Evolutionary conservation across 768 basidiomycete species (phyloP), one percentile per base, ranked within the genome.

Genomic region (Roridomyces roridus): DNA sequence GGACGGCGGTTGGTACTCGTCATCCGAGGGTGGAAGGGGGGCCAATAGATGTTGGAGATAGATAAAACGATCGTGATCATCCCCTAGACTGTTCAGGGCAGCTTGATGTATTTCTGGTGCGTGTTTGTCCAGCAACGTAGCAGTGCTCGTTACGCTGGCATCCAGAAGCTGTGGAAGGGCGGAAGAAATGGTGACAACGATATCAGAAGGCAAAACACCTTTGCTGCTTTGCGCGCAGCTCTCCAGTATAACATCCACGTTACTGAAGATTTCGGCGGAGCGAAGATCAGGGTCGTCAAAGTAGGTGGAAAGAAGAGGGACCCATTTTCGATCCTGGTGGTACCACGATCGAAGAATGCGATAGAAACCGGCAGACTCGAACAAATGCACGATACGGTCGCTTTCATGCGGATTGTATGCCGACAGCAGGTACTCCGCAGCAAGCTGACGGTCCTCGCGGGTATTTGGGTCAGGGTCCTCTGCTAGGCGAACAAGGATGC

Each of bases 361-460:
- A 70, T 87, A 96, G 76, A 99, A 99, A 0, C 92, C 88, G 0
- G 96, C 95, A 10, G 75, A 67, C 65, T 90, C 85, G 68, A 98
- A 96, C 3, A 94, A 75, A 10, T 68, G 68, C 36, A 89, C 72
- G 49, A 96, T 80, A 20, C 77, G 77, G 21, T 91, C 87, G 63
- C 78, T 79, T 53, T 95, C 87, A 60, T 88, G 87, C 0, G 96
- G 97, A 35, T 85, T 92, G 70, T 97, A 98, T 0, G 83, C 85
- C 2, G 97, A 99, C 17, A 98, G 80, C 28, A 99, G 84, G 70
- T 89, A 97, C 74, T 99, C 97, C 8, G 89, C 87, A 0, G 97
- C 97, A 6, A 99, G 81, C 67, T 99, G 94, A 14, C 97, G 87
- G 72, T 98, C 97, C 68, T 98, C 96, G 23, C 88, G 82, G 0